A percentile compares a stretch with the other conserved stretches of the same genome.
phyloP scores from a whole-genome alignment of 192 early-diverging fungal species.

The Backusella australiensis region DNA sequence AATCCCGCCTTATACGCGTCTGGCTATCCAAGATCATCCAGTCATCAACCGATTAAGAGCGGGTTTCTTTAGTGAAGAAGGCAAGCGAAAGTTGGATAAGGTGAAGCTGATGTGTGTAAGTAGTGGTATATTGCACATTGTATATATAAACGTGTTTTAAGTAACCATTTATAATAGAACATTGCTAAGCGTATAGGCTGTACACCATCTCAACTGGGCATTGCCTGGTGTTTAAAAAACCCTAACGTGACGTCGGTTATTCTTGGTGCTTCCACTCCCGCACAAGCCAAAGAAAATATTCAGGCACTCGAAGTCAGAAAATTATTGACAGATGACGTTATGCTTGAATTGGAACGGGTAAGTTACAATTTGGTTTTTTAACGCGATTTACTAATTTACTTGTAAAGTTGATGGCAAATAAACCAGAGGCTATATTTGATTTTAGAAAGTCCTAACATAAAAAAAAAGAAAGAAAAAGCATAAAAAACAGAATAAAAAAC shows the following conservation, averaged over 20 bases:
- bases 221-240: constrained; percentile 78
- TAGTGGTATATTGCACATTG: neutral
- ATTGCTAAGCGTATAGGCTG: constrained; percentile 59
- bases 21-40: constrained; percentile 58
- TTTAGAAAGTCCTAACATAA: constrained; percentile 45
- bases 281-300: constrained; percentile 76
- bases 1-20: constrained; percentile 65
- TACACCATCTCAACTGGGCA: constrained; percentile 65
- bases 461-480: neutral
- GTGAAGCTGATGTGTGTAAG: constrained; percentile 52
- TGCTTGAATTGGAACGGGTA: constrained; percentile 63
- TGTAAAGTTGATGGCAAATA: constrained; percentile 60
- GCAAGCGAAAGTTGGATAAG: constrained; percentile 65
- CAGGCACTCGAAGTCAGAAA: constrained; percentile 54
- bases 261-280: constrained; percentile 63
- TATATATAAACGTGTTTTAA: too few relatives aligned
- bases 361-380: neutral
- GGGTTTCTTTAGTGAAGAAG: constrained; percentile 58
- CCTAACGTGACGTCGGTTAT: constrained; percentile 57
- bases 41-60: constrained; percentile 58
- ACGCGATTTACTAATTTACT: neutral
- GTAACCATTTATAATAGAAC: constrained; percentile 24
- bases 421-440: constrained; percentile 55
- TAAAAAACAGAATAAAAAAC: neutral
- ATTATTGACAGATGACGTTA: constrained; percentile 65